phyloP scores from a whole-genome alignment of 306 rosid genomes.

The Cucurbita moschata region DNA sequence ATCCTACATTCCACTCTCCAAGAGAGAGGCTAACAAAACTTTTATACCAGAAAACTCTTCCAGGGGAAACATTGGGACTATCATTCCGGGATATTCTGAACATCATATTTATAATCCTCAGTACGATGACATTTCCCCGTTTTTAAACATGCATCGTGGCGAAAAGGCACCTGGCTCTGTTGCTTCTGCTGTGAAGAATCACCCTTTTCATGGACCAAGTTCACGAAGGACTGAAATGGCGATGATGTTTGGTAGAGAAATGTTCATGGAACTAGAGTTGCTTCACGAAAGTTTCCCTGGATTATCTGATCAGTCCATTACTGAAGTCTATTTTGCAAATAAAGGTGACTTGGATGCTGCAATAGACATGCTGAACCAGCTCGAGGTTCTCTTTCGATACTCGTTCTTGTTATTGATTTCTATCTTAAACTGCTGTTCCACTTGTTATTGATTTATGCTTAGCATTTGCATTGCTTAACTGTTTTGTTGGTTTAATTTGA shows the following conservation, averaged over 20 bases:
- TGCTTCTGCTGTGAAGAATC: constrained; percentile 14
- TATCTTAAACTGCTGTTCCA: neutral
- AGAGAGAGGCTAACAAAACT: constrained; percentile 29
- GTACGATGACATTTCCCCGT: constrained; percentile 9
- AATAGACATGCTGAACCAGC: constrained; percentile 67
- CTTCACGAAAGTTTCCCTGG: constrained; percentile 55
- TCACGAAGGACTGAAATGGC: constrained; percentile 24
- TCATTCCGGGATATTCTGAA: constrained; percentile 26
- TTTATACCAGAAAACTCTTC: constrained; percentile 13
- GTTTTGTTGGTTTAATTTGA: neutral
- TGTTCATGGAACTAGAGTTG: constrained; percentile 52
- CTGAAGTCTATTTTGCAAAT: constrained; percentile 50
- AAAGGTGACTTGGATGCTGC: constrained; percentile 51
- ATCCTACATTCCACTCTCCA: constrained; percentile 52
- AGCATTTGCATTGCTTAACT: neutral
- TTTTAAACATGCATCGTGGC: constrained; percentile 4
- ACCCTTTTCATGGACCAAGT: constrained; percentile 24
- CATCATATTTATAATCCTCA: constrained; percentile 11
- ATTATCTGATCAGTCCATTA: constrained; percentile 47
- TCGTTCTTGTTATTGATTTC: neutral
- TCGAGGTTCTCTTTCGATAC: constrained; percentile 39
- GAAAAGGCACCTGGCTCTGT: constrained; percentile 12
- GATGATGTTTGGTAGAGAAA: constrained; percentile 24
- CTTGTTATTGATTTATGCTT: neutral
- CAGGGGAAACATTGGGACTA: constrained; percentile 16